phyloP scores from a whole-genome alignment of 768 basidiomycete genomes.

The Gymnopilus junonius region DNA sequence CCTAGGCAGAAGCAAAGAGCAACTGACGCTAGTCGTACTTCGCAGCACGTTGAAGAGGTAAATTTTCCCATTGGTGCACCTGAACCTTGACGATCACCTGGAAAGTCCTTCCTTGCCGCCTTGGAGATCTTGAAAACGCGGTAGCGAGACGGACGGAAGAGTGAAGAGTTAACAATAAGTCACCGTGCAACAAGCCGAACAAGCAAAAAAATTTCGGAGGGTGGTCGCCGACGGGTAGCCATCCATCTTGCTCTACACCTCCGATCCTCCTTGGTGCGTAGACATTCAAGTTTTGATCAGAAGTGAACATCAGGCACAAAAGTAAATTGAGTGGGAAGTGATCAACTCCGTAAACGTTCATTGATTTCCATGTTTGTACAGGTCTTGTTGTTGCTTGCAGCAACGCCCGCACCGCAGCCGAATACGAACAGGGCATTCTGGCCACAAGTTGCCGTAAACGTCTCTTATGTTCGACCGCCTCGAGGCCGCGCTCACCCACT shows the following conservation, averaged over 20 bases:
- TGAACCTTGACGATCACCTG: background rate
- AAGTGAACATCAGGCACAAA: background rate
- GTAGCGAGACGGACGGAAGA: background rate
- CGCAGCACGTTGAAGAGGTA: background rate
- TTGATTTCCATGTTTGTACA: background rate
- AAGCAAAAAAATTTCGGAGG: background rate
- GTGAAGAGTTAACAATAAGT: conserved; percentile 1
- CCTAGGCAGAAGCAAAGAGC: background rate
- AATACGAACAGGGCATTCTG: background rate
- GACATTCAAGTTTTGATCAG: background rate
- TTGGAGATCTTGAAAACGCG: background rate
- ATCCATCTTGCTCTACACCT: background rate
- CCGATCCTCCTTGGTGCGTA: background rate
- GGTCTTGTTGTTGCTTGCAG: background rate
- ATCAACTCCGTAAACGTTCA: background rate
- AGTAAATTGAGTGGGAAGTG: background rate
- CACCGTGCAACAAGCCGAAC: background rate
- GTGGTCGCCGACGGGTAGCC: background rate
- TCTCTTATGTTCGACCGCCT: conserved; percentile 21
- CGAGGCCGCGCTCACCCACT: conserved; percentile 18
- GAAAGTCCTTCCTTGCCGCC: too few species aligned
- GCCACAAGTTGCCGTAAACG: conserved; percentile 11
- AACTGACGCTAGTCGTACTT: background rate
- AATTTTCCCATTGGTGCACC: background rate
- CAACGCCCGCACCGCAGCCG: background rate